Conservation (phyloP, 805 yeast genomes). For the Hanseniaspora jakobsenii region DNA sequence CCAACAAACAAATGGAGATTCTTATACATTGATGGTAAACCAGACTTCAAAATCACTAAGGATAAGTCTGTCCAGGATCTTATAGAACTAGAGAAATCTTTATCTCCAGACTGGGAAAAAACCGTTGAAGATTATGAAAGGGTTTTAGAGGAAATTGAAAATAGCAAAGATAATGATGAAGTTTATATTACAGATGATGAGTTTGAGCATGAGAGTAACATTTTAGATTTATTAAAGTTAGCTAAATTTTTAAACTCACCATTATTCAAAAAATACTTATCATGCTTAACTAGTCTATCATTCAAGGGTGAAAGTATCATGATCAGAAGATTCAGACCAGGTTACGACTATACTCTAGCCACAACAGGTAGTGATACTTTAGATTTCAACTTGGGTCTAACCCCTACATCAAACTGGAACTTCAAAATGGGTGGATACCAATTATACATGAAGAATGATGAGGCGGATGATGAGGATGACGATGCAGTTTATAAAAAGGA, state of each 20-base stretch:
- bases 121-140: conserved; percentile 26
- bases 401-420: conserved; percentile 79
- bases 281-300: conserved; percentile 49
- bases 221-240: conserved; percentile 36
- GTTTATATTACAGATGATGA: conserved; percentile 25
- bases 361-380: conserved; percentile 42
- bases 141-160: conserved; percentile 36
- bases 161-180: not conserved
- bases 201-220: conserved; percentile 29
- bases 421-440: conserved; percentile 96
- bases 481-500: conserved; percentile 66
- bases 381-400: conserved; percentile 72
- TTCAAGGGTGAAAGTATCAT: conserved; percentile 50
- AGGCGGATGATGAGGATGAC: conserved; percentile 47
- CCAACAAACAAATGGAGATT: conserved; percentile 92
- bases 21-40: conserved; percentile 63
- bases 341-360: conserved; percentile 85
- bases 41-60: conserved; percentile 25
- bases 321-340: conserved; percentile 85
- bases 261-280: conserved; percentile 60
- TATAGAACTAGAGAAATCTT: conserved; percentile 17
- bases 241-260: conserved; percentile 47
- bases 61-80: conserved; percentile 22
- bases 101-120: not conserved
- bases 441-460: conserved; percentile 62